Base-by-base conservation (phyloP, 371 early-diverging fungal genomes). In the Quaeritorhiza haematococci region DNA sequence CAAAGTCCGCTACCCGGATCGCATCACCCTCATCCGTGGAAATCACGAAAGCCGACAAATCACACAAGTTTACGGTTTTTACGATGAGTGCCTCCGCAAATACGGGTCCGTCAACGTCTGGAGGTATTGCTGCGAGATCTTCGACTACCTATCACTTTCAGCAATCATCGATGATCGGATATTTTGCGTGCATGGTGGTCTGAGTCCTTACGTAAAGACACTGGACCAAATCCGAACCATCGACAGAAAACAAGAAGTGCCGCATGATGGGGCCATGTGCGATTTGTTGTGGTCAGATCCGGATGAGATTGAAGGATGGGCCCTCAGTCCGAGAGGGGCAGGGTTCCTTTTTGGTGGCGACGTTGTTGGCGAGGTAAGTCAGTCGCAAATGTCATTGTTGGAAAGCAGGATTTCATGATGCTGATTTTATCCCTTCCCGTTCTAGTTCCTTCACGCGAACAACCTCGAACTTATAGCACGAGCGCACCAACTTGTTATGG, bases 211-310 rank as follows among this genome's bases (percentile, higher is more conserved):
- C 3, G 86, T 98, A 53, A 87, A 84, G 55, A 91, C 94, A 3
- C 69, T 99, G 17, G 98, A 98, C 64, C 95, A 98, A 77, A 93
- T 99, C 30, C 83, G 96, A 28, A 86, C 83, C n/a, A 94, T 99
- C 59, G 96, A 98, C 67, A 78, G 99, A 61, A 94, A 93, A 72
- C 92, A 94, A 68, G 99, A 99, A 75, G 93, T 98, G 3, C 99
- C 99, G 32, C 98, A 98, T 68, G 94, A 95, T 62, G 99, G 99
- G 33, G 90, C 93, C 13, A 96, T 97, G 96, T 96, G 97, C 64
- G 99, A 99, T 66, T 69, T 99, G 55, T 76, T 99, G 32, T 99
- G 99, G 99, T 94, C 95, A 23, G 99, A 99, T 77, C 99, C 99
- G 15, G 98, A 99, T 76, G 93, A 92, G 45, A 88, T 90, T 44